Evolutionary conservation across 306 rosid species (phyloP), one percentile per base, ranked within the genome.

Genomic region (Vachellia pachyceras): DNA sequence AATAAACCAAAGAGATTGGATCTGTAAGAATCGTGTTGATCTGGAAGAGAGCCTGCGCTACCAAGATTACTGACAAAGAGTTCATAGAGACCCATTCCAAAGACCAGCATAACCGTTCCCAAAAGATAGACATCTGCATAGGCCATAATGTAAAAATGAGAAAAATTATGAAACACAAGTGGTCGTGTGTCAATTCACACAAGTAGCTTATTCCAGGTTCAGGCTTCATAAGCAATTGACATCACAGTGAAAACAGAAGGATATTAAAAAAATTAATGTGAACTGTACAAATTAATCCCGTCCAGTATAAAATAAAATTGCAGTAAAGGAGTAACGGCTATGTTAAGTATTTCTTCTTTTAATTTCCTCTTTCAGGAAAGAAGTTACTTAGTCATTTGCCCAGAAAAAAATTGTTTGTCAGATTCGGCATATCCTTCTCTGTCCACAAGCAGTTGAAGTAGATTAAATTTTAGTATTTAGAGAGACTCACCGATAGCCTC

Each of bases 51-150:
- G 47, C 78, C 81, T 77, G 88, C 85, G 72, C 65, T 73, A 25
- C 67, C 93, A 58, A 93, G 98, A 63, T 90, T 90, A 86, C 99
- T 95, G 78, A 95, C 88, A 79, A 95, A 95, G 75, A 95, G 93
- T 82, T 93, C 99, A 80, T 95, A 95, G 50, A 95, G 92, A 76
- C 99, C 99, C 94, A 94, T 93, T 73, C 99, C 98, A 58, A 93
- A 95, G 23, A 95, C 99, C 72, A 95, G 87, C 99, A 95, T 95
- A 84, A 95, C 99, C 6, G 99, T 95, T 85, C 99, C 99, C 76
- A 95, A 80, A 57, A 93, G 99, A 88, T 90, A 95, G 18, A 93
- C 90, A 92, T 95, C 99, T 95, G 46, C 45, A 86, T 70, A 82
- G 54, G 83, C 77, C 83, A 84, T 42, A 54, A 66, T 66, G 80